Percentiles rank a stretch among this genome's conserved stretches.
Evolutionary conservation across 176 grass and related monocot genomes (phyloP).

Genomic region (Aegilops sharonensis): DNA sequence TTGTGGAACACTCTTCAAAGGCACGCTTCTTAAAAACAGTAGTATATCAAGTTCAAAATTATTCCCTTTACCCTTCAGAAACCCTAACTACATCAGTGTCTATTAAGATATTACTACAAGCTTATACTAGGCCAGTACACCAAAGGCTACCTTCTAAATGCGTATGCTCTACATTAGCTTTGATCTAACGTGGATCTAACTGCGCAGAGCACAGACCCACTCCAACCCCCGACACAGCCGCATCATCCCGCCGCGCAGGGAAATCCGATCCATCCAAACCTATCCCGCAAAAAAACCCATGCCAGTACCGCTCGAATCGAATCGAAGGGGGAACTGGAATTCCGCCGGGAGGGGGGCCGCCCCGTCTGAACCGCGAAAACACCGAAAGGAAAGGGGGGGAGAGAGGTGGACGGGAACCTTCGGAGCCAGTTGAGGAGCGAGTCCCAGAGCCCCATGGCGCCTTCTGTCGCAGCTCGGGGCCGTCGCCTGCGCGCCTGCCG

Average conservation of each 20-base stretch:
- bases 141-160: neutral
- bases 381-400: neutral
- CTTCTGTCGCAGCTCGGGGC: neutral
- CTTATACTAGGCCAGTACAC: neutral
- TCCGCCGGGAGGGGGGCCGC: neutral
- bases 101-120: neutral
- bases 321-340: neutral
- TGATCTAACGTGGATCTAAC: slow-evolving; percentile 35
- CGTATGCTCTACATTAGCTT: neutral
- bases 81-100: neutral
- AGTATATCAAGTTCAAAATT: neutral
- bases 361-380: neutral
- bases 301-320: neutral
- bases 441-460: slow-evolving; percentile 80
- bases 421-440: slow-evolving; percentile 96
- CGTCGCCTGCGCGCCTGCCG: slow-evolving; percentile 6
- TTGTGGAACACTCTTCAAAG: neutral
- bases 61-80: neutral
- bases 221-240: neutral
- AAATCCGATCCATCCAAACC: neutral
- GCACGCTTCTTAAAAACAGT: neutral
- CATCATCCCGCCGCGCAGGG: neutral
- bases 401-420: slow-evolving; percentile 35
- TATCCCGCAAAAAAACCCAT: neutral
- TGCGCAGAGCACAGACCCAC: neutral